Evolutionary conservation across 441 rosid genomes (phyloP).

Genomic region (Jatropha podagrica): DNA sequence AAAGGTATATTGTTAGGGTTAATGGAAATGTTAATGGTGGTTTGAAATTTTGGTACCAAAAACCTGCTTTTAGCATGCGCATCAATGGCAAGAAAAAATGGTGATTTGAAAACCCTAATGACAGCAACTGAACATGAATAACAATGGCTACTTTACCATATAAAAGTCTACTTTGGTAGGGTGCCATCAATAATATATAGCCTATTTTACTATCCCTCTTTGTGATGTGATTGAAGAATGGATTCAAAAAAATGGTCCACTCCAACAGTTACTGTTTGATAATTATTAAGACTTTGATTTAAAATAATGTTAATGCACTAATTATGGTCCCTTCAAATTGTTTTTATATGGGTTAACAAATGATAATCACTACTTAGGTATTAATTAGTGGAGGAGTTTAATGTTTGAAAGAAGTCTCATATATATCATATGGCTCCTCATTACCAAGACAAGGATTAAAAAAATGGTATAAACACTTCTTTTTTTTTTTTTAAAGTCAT

Average conservation of each 20-base stretch:
- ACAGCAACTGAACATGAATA: neutral
- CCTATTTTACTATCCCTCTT: neutral
- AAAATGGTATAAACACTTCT: neutral
- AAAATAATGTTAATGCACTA: neutral
- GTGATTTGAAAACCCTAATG: neutral
- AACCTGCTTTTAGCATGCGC: constrained; percentile 4
- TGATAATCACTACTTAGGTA: constrained; percentile 4
- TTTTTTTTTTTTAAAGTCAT: neutral
- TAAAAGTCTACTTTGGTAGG: constrained; percentile 3
- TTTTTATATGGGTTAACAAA: neutral
- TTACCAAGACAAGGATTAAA: neutral
- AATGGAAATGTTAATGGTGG: neutral
- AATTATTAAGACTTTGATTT: neutral
- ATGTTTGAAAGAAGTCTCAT: neutral
- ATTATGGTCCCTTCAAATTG: neutral
- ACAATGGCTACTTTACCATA: neutral
- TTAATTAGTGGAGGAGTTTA: neutral
- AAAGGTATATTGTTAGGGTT: no score
- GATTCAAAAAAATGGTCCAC: neutral
- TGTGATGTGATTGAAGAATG: constrained; percentile 11
- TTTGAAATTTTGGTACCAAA: neutral
- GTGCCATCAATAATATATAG: constrained; percentile 1
- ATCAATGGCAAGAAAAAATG: constrained; percentile 1
- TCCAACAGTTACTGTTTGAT: neutral
- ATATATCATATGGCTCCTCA: neutral